A percentile compares a stretch with the other conserved stretches of the same genome.
Evolutionary conservation across 495 filamentous ascomycete species (phyloP).

Genomic region (Podospora pseudocomata): DNA sequence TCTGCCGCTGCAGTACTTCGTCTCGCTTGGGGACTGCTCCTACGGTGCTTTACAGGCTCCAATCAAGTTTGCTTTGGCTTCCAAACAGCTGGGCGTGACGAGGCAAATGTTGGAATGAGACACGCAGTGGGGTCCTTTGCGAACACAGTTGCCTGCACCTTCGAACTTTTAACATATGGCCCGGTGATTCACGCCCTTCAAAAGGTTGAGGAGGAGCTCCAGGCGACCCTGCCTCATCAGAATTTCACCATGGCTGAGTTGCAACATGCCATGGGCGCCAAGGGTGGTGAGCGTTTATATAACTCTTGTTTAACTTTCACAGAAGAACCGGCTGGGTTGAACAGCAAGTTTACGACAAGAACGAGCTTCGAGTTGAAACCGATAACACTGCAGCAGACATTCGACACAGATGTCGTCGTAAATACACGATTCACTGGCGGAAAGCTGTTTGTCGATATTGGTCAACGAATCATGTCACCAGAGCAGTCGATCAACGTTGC

Average conservation of each 20-base stretch:
- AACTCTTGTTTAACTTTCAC: conserved; percentile 47
- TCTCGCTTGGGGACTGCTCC: conserved; percentile 46
- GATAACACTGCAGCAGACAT: conserved; percentile 42
- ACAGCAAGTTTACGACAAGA: conserved; percentile 37
- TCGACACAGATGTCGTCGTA: conserved; percentile 41
- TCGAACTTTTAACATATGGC: conserved; percentile 30
- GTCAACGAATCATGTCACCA: conserved; percentile 40
- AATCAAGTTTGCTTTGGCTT: conserved; percentile 44
- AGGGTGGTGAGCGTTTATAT: conserved; percentile 40
- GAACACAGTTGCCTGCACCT: conserved; percentile 37
- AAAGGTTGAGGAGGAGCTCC: conserved; percentile 36
- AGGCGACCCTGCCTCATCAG: conserved; percentile 37
- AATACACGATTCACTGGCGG: conserved; percentile 38
- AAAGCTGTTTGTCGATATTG: conserved; percentile 41
- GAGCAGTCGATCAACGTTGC: conserved; percentile 42
- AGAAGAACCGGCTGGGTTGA: conserved; percentile 36
- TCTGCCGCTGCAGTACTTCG: conserved; percentile 37
- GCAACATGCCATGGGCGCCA: conserved; percentile 42
- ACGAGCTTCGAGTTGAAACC: conserved; percentile 35
- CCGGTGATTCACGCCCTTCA: conserved; percentile 33
- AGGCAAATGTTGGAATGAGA: conserved; percentile 35
- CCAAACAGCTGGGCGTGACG: conserved; percentile 41
- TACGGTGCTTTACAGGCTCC: conserved; percentile 42
- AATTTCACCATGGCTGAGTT: conserved; percentile 42
- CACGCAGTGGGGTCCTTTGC: conserved; percentile 44